Percentiles rank a stretch among this genome's conserved stretches.
phyloP scores from a whole-genome alignment of 2,329 filamentous ascomycete genomes.

The Ophiostoma sp. region DNA sequence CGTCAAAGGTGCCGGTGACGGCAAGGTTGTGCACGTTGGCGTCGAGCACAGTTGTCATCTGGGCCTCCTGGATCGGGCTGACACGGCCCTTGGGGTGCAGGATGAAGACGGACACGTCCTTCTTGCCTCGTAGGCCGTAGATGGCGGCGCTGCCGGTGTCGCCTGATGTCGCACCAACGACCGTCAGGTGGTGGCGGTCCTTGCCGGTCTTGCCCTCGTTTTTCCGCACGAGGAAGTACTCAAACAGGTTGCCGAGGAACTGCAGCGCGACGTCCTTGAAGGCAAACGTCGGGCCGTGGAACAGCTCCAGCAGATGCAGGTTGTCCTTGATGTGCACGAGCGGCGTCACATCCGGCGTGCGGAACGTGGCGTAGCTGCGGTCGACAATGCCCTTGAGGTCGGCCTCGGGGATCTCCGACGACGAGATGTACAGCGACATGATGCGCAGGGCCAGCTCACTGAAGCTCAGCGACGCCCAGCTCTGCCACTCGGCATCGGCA shows the following conservation, averaged over 20 bases:
- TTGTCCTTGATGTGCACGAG: conserved; percentile 68
- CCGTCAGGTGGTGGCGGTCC: conserved; percentile 73
- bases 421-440: conserved; percentile 80
- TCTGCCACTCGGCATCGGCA: conserved; percentile 40
- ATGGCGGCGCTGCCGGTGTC: conserved; percentile 94
- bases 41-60: conserved; percentile 94
- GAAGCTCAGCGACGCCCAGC: conserved; percentile 75
- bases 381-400: conserved; percentile 80
- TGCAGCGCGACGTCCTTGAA: conserved; percentile 95
- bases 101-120: conserved; percentile 95
- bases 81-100: conserved; percentile 87
- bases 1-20: conserved; percentile 87
- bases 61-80: conserved; percentile 85
- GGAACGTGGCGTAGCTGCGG: conserved; percentile 85
- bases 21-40: conserved; percentile 88
- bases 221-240: conserved; percentile 73
- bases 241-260: conserved; percentile 92
- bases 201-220: conserved; percentile 62
- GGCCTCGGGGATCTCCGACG: conserved; percentile 69
- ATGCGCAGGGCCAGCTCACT: conserved; percentile 77
- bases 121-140: conserved; percentile 89
- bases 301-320: conserved; percentile 84
- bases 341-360: conserved; percentile 70
- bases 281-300: conserved; percentile 90
- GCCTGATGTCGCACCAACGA: conserved; percentile 80